These are phyloP conservation scores for Dipodascopsis uninucleata DNA, from an alignment of 805 yeast genomes.

Conservation along the genomic window DNA sequence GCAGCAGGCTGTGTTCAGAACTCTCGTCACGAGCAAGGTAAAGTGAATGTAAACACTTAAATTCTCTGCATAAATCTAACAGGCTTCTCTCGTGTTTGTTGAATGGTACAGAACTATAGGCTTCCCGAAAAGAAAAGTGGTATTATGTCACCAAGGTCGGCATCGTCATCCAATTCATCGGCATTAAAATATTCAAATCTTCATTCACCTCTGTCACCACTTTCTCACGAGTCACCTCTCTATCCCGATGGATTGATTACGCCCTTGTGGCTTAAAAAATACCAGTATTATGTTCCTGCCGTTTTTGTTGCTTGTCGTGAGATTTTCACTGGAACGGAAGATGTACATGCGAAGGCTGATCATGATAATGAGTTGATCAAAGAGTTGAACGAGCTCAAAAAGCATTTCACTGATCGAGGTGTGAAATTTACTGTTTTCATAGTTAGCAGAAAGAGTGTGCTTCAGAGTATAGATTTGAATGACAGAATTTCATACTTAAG, in stretches of 20 bases:
- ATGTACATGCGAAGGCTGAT: constrained; percentile 28
- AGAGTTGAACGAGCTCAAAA: constrained; percentile 40
- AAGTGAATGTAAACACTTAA: not conserved
- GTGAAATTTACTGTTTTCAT: constrained; percentile 40
- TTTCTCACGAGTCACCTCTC: constrained; percentile 40
- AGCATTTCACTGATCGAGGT: constrained; percentile 34
- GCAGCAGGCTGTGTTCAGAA: constrained; percentile 10
- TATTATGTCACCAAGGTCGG: constrained; percentile 17
- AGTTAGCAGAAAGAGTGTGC: constrained; percentile 32
- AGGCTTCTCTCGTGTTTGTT: not conserved
- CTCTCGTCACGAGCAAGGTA: constrained; percentile 16
- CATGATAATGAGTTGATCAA: constrained; percentile 36
- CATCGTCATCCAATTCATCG: constrained; percentile 12
- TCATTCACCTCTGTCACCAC: constrained; percentile 44
- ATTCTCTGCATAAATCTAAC: not conserved
- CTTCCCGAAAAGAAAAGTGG: constrained; percentile 22
- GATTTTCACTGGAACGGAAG: constrained; percentile 36
- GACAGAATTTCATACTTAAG: constrained; percentile 41
- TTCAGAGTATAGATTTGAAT: constrained; percentile 36
- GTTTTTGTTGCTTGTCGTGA: constrained; percentile 47
- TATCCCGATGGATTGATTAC: constrained; percentile 45
- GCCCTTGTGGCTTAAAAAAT: constrained; percentile 52
- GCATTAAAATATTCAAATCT: constrained; percentile 3
- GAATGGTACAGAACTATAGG: constrained; percentile 10
- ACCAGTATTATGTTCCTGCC: constrained; percentile 47